phyloP scores from a whole-genome alignment of 2,329 filamentous ascomycete species.

The Didymella segeticola region DNA sequence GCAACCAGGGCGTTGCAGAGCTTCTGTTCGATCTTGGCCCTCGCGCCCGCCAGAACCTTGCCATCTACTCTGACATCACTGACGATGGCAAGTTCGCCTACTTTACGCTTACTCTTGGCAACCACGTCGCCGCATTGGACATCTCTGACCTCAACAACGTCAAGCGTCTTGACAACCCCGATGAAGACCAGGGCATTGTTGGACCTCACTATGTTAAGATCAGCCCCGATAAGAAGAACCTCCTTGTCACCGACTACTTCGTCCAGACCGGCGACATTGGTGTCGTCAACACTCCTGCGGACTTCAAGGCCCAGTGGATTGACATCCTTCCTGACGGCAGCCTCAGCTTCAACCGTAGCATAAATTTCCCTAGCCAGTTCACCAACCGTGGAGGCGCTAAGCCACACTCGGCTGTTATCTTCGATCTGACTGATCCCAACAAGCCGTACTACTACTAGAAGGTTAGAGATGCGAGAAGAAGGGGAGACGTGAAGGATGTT shows the following conservation, averaged over 20 bases:
- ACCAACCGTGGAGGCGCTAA: conserved; percentile 63
- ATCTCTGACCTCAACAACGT: conserved; percentile 66
- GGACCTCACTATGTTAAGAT: conserved; percentile 71
- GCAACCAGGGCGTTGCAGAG: conserved; percentile 65
- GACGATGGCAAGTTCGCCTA: conserved; percentile 65
- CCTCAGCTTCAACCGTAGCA: conserved; percentile 66
- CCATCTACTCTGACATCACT: conserved; percentile 67
- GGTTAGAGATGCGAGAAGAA: no score
- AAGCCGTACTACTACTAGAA: conserved; percentile 20
- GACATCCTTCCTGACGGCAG: conserved; percentile 63
- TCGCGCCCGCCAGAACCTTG: conserved; percentile 62
- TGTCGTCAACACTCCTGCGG: conserved; percentile 66
- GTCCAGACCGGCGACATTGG: conserved; percentile 68
- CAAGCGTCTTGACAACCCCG: conserved; percentile 66
- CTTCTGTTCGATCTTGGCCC: conserved; percentile 65
- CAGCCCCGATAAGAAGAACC: conserved; percentile 68
- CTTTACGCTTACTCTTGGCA: conserved; percentile 65
- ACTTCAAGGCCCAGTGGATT: conserved; percentile 68
- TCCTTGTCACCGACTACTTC: conserved; percentile 71
- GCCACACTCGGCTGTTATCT: conserved; percentile 64
- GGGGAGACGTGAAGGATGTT: no score
- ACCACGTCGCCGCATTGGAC: conserved; percentile 68
- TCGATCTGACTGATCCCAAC: conserved; percentile 60
- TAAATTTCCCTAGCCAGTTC: conserved; percentile 64
- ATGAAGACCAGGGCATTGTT: conserved; percentile 65